Evolutionary conservation across 108 stramenopile species (phyloP), one percentile per base, ranked within the genome.

Genomic region (Bacterosira constricta): DNA sequence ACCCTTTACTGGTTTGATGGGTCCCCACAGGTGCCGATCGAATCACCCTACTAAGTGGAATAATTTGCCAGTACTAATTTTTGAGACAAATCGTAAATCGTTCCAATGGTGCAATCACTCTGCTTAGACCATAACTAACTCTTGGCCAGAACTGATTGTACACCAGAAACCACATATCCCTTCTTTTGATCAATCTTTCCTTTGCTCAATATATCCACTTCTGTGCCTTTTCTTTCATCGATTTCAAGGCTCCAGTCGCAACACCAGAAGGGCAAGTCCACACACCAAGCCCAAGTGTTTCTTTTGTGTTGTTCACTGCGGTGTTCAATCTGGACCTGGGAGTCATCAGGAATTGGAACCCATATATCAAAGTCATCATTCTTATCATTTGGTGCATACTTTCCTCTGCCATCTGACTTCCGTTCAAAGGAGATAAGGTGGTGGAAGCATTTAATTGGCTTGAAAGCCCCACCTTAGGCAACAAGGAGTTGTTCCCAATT

Each of bases 261-360:
- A 13, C 4, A 3, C 53, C 66, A 39, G 13, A 25, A 3, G 50
- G 49, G 7, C 18, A 15, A 5, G 64, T 36, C 30, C 4, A 34
- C 4, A 50, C 30, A 21, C 64, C 64, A 5, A 65, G 30, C n/a
- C n/a, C n/a, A n/a, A n/a, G n/a, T 6, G 64, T 65, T 34, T 65
- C 36, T 20, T 51, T n/a, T 3, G 64, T 30, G 13, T 3, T 10
- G 4, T 44, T 37, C 47, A 65, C 49, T 13, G 64, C 4, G 25
- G 44, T 8, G 41, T 18, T 63, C 29, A 47, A 63, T 63, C 6
- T 3, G 10, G 6, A 23, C 62, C 26, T 3, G 3, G 4, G 42
- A 25, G 11, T 42, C 45, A 63, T 50, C 64, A 10, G 64, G 64
- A 32, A 65, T 32, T 4, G 64, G 64, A 6, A 65, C 64, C 6